phyloP scores from a whole-genome alignment of 2,329 filamentous ascomycete species.

The Capronia americana region DNA sequence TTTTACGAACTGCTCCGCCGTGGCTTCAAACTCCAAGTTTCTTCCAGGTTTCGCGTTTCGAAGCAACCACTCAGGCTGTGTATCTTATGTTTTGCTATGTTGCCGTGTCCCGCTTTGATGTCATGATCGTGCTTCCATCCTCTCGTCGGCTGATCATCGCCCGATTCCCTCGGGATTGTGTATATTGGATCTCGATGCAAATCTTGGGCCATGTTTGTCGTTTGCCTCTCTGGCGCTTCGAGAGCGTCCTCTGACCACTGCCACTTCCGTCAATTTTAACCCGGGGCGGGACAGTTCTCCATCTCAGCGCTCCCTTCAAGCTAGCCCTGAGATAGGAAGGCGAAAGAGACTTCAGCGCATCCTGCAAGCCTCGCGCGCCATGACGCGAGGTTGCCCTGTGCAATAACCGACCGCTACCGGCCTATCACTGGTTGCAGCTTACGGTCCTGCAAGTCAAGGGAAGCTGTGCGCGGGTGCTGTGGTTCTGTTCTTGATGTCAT shows the following conservation, averaged over 20 bases:
- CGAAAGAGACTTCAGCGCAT: constrained; percentile 24
- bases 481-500: constrained; percentile 25
- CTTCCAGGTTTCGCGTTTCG: constrained; percentile 18
- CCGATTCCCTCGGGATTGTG: neutral
- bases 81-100: neutral
- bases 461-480: constrained; percentile 8
- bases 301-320: constrained; percentile 18
- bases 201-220: constrained; percentile 11
- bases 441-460: neutral
- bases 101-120: constrained; percentile 10
- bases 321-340: constrained; percentile 27
- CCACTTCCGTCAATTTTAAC: constrained; percentile 20
- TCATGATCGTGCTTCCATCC: constrained; percentile 8
- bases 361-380: constrained; percentile 21
- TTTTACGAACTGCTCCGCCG: constrained; percentile 18
- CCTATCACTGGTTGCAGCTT: constrained; percentile 26
- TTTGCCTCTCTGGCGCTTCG: constrained; percentile 15
- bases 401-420: constrained; percentile 33
- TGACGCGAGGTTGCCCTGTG: constrained; percentile 38
- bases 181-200: constrained; percentile 26
- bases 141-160: constrained; percentile 14
- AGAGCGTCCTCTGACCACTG: constrained; percentile 9
- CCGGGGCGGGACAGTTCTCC: constrained; percentile 15
- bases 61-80: constrained; percentile 13
- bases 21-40: constrained; percentile 18